Evolutionary conservation across 164 flowering plant species (phyloP), one percentile per base, ranked within the genome.

Genomic region (Magnolia officinalis): DNA sequence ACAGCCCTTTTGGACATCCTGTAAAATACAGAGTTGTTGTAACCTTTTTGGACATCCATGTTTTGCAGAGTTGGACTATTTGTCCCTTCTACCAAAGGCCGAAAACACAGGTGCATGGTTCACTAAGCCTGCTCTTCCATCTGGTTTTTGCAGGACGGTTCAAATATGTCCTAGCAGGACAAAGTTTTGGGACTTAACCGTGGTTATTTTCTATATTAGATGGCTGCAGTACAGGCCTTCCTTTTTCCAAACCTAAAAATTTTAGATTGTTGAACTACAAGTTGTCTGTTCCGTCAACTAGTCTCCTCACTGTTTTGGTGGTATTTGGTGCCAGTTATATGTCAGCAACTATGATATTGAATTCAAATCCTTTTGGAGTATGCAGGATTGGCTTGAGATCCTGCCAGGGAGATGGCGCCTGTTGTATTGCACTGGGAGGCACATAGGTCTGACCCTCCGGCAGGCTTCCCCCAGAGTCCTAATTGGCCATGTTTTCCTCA

Each of bases 401-500:
- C 86, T 96, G 31, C 98, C 97, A 2, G 99, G 99, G 67, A 91
- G 84, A 79, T 96, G 99, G 98, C 93, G 99, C 18, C 79, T 96
- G 21, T 74, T 96, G 66, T 96, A 93, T 84, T 85, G 83, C 77
- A 96, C 98, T 0, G 98, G 99, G 14, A 90, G 87, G 75, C 99
- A 96, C 78, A 90, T 94, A 64, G 99, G 99, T 7, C 76, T 96
- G 51, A 92, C 99, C 49, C 85, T 94, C 73, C 94, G 99, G 18
- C 95, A 93, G 76, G 92, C 98, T 65, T 81, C 92, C 45, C 71
- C 83, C 0, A 86, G 94, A 49, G 91, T 85, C 76, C 91, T 96
- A 51, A 88, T 96, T 23, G 92, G 92, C 16, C 82, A 92, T 73
- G 95, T 82, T 18, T 79, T 81, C 78, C 85, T 96, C 21, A 86